Conservation (phyloP, 768 basidiomycete genomes). For the Suillus variegatus region DNA sequence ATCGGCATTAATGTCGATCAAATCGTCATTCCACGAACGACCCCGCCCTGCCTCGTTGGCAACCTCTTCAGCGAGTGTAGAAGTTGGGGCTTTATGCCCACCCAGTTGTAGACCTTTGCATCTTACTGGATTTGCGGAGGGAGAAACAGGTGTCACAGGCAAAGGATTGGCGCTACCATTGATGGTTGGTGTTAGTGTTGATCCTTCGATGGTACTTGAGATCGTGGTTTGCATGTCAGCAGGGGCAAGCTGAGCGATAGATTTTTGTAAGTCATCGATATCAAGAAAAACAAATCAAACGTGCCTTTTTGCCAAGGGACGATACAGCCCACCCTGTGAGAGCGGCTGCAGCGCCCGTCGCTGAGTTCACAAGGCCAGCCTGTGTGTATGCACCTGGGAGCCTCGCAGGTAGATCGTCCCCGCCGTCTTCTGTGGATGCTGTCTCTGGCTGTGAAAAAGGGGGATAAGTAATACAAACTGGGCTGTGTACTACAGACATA, state of each 20-base stretch:
- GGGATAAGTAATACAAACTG: neutral
- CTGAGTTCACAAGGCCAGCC: constrained; percentile 69
- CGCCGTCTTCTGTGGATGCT: constrained; percentile 37
- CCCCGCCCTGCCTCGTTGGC: constrained; percentile 33
- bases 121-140: constrained; percentile 31
- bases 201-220: constrained; percentile 38
- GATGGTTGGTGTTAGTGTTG: constrained; percentile 43
- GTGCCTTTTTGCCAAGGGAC: constrained; percentile 80
- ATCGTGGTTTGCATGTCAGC: constrained; percentile 76
- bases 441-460: constrained; percentile 54
- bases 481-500: constrained; percentile 34
- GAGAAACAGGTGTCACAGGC: constrained; percentile 7
- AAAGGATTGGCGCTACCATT: neutral
- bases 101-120: constrained; percentile 73
- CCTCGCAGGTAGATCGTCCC: constrained; percentile 29
- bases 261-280: neutral
- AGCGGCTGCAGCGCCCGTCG: constrained; percentile 88
- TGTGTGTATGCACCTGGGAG: constrained; percentile 31
- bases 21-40: constrained; percentile 74
- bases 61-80: constrained; percentile 54
- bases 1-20: constrained; percentile 94
- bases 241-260: constrained; percentile 54
- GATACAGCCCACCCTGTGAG: constrained; percentile 97
- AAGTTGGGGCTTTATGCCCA: constrained; percentile 46
- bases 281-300: constrained; percentile 6